phyloP scores from a whole-genome alignment of 208 protist genomes.

The Trichomonas vaginalis region DNA sequence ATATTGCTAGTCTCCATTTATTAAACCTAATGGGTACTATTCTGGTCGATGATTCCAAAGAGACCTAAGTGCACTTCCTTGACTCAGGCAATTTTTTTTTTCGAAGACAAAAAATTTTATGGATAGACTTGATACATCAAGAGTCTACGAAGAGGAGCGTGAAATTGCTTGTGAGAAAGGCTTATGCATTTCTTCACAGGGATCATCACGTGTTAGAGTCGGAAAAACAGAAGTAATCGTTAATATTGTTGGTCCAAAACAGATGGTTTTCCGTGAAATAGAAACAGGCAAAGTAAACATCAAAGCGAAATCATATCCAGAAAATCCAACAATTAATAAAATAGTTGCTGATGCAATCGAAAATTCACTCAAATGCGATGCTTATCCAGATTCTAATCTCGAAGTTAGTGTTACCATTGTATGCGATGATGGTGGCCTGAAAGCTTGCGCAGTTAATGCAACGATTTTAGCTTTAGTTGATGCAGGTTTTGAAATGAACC shows the following conservation, averaged over 20 bases:
- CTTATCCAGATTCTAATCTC: not conserved
- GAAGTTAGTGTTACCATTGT: not conserved
- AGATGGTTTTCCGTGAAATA: not conserved
- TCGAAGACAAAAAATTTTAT: not conserved
- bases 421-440: not conserved
- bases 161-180: not conserved
- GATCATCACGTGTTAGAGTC: not conserved
- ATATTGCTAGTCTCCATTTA: too few species aligned
- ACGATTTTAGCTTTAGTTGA: not conserved
- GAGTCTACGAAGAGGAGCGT: not conserved
- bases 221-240: not conserved
- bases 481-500: not conserved
- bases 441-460: not conserved
- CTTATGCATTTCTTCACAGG: not conserved
- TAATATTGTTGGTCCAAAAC: not conserved
- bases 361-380: not conserved
- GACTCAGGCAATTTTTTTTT: too few species aligned
- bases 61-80: too few species aligned
- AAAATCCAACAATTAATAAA: not conserved
- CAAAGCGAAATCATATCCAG: not conserved
- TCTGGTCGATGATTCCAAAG: too few species aligned
- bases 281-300: not conserved
- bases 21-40: too few species aligned
- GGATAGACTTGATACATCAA: not conserved
- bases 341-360: not conserved